A percentile compares a stretch with the other conserved stretches of the same genome.
These are phyloP conservation scores for Atkinsonella texensis DNA, from an alignment of 2,329 filamentous ascomycete species.

Conservation along the genomic window DNA sequence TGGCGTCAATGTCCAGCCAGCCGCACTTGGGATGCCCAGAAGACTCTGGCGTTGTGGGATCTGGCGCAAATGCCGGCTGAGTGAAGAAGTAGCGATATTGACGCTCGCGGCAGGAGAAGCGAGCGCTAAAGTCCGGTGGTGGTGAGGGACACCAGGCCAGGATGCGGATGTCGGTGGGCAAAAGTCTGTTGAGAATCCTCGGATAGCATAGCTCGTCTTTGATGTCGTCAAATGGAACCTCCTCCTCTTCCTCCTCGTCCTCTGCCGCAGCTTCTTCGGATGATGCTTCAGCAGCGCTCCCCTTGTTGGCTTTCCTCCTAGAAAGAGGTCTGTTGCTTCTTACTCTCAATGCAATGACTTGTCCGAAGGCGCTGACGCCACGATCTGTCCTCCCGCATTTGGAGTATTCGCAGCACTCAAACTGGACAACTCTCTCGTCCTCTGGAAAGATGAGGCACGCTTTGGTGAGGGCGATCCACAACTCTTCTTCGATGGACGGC, in stretches of 20 bases:
- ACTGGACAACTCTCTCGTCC: slow-evolving; percentile 54
- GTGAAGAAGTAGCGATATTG: slow-evolving; percentile 98
- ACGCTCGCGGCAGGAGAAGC: slow-evolving; percentile 84
- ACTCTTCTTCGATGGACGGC: slow-evolving; percentile 80
- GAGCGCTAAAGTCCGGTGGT: slow-evolving; percentile 70
- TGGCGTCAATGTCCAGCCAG: slow-evolving; percentile 78
- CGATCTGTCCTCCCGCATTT: slow-evolving; percentile 91
- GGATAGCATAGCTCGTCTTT: slow-evolving; percentile 76
- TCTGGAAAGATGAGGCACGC: slow-evolving; percentile 69
- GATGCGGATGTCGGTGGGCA: slow-evolving; percentile 80
- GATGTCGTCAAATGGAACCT: slow-evolving; percentile 47
- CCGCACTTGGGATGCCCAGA: slow-evolving; percentile 40
- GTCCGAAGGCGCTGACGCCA: slow-evolving; percentile 92
- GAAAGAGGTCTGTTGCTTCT: slow-evolving; percentile 62
- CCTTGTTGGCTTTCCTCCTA: slow-evolving; percentile 13
- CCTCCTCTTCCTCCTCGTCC: slow-evolving; percentile 9
- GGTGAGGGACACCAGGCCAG: slow-evolving; percentile 86
- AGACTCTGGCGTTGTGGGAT: slow-evolving; percentile 19
- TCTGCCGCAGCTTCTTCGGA: slow-evolving; percentile 3
- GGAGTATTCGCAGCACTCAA: slow-evolving; percentile 77
- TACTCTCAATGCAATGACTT: slow-evolving; percentile 77
- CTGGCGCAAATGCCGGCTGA: slow-evolving; percentile 71
- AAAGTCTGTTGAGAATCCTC: slow-evolving; percentile 70
- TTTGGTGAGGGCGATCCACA: slow-evolving; percentile 84
- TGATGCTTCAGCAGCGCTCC: slow-evolving; percentile 6